Conservation (phyloP, 257 asterid species). For the Orobanche coerulescens region DNA sequence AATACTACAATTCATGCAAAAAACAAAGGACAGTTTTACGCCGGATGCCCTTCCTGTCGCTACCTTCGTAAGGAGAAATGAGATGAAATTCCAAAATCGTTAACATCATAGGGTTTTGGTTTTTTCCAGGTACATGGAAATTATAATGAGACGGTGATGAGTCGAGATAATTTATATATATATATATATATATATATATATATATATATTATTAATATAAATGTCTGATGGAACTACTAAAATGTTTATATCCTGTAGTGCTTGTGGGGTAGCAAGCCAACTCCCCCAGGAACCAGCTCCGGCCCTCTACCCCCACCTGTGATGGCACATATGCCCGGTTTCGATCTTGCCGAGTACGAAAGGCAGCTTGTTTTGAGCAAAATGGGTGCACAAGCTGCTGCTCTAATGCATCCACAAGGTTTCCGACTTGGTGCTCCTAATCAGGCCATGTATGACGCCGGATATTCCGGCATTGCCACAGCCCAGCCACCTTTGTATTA, state of each 20-base stretch:
- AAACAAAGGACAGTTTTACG: no score
- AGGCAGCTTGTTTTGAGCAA: conserved; percentile 55
- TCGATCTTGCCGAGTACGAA: conserved; percentile 50
- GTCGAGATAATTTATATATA: no score
- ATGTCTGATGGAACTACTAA: neutral
- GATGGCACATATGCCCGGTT: conserved; percentile 39
- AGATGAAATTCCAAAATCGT: no score
- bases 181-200: no score
- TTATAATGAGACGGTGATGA: no score
- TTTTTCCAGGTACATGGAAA: no score
- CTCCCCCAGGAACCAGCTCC: conserved; percentile 67
- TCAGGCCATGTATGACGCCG: conserved; percentile 50
- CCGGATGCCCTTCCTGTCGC: no score
- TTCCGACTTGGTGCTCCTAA: conserved; percentile 47
- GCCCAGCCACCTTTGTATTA: conserved; percentile 57
- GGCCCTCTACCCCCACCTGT: conserved; percentile 77
- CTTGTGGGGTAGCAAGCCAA: conserved; percentile 90
- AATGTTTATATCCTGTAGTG: conserved; percentile 31
- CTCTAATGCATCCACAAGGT: conserved; percentile 54
- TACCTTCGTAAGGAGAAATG: no score
- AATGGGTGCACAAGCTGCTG: conserved; percentile 53
- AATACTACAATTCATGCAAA: no score
- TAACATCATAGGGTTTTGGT: no score
- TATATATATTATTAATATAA: no score
- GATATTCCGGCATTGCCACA: conserved; percentile 33